Base-by-base conservation (phyloP, 1,284 basidiomycete species). In the Mrakiaceae sp. region DNA sequence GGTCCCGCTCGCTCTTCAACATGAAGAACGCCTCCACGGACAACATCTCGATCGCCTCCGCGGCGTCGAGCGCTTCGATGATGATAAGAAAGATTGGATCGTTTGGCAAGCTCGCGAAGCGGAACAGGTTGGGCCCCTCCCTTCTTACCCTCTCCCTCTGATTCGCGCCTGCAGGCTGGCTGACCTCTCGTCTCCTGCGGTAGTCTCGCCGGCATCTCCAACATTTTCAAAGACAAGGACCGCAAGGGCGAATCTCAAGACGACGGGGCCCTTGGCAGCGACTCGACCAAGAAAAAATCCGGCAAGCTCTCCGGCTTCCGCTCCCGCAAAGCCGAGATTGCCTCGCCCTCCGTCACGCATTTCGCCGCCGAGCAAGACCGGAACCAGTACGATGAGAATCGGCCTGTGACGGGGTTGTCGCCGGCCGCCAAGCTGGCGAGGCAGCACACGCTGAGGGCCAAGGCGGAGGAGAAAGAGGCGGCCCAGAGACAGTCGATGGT, bases 21-120 rank as follows among this genome's bases (percentile, higher is more conserved):
- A 86, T 88, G 69, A 86, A 88, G 70, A 98, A 98, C 75, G 87
- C 88, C 59, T 92, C 88, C 64, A 96, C 93, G 55, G 94, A 98
- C 76, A 98, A 98, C 76, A 95, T 98, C 68, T 96, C 92, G 47
- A 84, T 98, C 60, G 90, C 88, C 46, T 95, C 90, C n/a, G 97
- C 95, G 54, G 94, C 97, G 70, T 91, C 88, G 68, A 92, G 89
- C 63, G 95, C 94, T 7, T 92, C 88, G 66, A 88, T 98, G 75
- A 96, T 98, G 85, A 95, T 98, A 71, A 85, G 95, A 71, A 98
- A 96, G 78, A 85, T 98, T 61, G 94, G 95, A 44, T 87, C 87
- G 63, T 86, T 97, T 75, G 91, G 92, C 57, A 91, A 89, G 77
- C 81, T 96, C n/a, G 90, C 91, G 5, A 80, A 91, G 64, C 82